Percentiles rank a stretch among this genome's conserved stretches.
phyloP scores from a whole-genome alignment of 495 filamentous ascomycete species.

The Bryoglossum gracile region DNA sequence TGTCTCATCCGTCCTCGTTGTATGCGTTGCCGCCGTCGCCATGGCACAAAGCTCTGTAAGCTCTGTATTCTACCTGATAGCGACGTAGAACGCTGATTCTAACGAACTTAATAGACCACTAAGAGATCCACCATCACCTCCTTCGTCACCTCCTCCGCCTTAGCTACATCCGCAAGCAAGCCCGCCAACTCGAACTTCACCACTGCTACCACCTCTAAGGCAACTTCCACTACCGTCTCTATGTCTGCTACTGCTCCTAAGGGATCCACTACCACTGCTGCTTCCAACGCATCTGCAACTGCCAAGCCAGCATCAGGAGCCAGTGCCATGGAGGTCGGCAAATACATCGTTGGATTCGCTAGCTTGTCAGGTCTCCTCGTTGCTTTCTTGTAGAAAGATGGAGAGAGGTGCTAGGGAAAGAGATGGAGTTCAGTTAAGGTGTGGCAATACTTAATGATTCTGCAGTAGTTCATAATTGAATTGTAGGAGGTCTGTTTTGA shows the following conservation, averaged over 20 bases:
- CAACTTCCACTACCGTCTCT: not conserved
- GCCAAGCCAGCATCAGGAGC: conserved; percentile 6
- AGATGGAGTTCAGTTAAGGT: no score
- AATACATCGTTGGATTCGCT: conserved; percentile 8
- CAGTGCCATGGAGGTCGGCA: conserved; percentile 4
- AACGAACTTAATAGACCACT: conserved; percentile 2
- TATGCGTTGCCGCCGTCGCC: conserved; percentile 8
- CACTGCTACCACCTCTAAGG: not conserved
- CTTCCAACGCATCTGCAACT: conserved; percentile 1
- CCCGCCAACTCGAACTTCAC: conserved; percentile 2
- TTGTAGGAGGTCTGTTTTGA: no score
- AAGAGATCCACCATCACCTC: not conserved
- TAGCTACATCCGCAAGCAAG: conserved; percentile 1
- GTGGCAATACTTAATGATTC: no score
- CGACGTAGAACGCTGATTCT: not conserved
- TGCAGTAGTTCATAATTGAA: no score
- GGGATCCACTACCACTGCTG: not conserved
- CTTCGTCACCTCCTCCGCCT: not conserved
- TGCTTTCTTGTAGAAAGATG: conserved; percentile 7
- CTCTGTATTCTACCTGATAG: not conserved
- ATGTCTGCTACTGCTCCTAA: not conserved
- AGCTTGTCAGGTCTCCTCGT: conserved; percentile 10
- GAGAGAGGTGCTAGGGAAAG: no score
- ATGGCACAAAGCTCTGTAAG: conserved; percentile 12
- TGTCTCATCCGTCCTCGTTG: conserved; percentile 15